Evolutionary conservation across 495 filamentous ascomycete genomes (phyloP), one percentile per base, ranked within the genome.

Genomic region (Xylaria grammica): DNA sequence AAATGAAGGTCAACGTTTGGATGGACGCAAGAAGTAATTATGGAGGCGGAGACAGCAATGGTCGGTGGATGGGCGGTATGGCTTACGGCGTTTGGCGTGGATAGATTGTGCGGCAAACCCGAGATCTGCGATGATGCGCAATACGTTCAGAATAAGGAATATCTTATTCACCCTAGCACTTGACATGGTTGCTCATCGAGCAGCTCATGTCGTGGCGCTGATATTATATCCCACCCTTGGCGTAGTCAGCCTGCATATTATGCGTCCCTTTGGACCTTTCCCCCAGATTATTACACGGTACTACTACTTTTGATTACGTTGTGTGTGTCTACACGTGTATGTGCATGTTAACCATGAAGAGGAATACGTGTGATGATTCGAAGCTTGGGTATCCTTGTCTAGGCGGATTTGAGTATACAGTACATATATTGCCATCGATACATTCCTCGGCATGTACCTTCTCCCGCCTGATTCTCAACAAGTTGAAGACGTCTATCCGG

Each of bases 1-100:
- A 0, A 61, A 61, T 19, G 75, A 78, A 57, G 77, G 77, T 4
- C 69, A 71, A 44, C 69, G 77, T 24, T 65, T 80, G 1, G 79
- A 81, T 62, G 75, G 79, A 29, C 72, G 78, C 7, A 70, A 73
- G 51, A 49, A 54, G 24, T 53, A 53, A 10, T 22, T 17, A 9
- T 17, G 42, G 3, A 22, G 9, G 17, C 34, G 15, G 6, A 11
- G 32, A 34, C 19, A 15, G 22, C 48, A 32, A 29, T 1, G 13
- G 6, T 45, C 29, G 48, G 24, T 1, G 30, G 24, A 30, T n/a
- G 7, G 38, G 19, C 49, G 61, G 53, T 53, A 64, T 58, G 62
- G 54, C 44, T 29, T 58, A 34, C 44, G 62, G 53, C 22, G 62
- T 64, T 64, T 51, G 61, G 61, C 29, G 61, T 63, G 49, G 40